Percentiles rank a stretch among this genome's conserved stretches.
phyloP scores from a whole-genome alignment of 163 green algal species.

The Coccomyxa subellipsoidea region DNA sequence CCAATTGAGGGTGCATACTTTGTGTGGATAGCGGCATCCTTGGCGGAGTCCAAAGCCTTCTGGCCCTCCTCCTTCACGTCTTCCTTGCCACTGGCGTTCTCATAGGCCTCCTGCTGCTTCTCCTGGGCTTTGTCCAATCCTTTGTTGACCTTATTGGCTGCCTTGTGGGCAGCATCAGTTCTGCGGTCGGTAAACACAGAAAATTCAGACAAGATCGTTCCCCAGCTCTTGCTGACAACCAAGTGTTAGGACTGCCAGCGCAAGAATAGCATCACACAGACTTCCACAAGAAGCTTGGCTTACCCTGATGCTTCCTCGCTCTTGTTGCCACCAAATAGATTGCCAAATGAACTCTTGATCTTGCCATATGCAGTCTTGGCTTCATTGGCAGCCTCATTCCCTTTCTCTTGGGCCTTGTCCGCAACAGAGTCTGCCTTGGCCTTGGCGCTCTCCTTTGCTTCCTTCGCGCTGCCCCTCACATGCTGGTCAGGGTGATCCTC shows the following conservation, averaged over 20 bases:
- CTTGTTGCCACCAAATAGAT: background rate
- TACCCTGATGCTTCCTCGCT: background rate
- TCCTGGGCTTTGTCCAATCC: background rate
- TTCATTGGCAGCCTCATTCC: background rate
- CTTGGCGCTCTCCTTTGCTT: background rate
- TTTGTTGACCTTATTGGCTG: background rate
- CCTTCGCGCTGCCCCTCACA: background rate
- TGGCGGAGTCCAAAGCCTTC: background rate
- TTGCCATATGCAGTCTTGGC: background rate
- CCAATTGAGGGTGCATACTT: background rate
- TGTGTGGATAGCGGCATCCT: conserved; percentile 1
- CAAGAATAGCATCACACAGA: background rate
- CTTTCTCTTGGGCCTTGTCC: background rate
- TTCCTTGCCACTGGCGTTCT: background rate
- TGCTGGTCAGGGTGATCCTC: background rate
- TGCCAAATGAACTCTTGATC: background rate
- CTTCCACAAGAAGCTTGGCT: background rate
- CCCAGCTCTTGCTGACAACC: too few species aligned
- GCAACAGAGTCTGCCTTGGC: background rate
- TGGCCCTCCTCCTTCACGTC: background rate
- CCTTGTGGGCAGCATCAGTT: background rate
- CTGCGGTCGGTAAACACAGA: too few species aligned
- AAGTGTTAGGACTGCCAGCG: too few species aligned
- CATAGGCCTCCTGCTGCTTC: background rate
- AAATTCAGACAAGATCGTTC: too few species aligned